These are phyloP conservation scores for Planoprotostelium fungivorum DNA, from an alignment of 78 protist genomes.

Conservation along the genomic window DNA sequence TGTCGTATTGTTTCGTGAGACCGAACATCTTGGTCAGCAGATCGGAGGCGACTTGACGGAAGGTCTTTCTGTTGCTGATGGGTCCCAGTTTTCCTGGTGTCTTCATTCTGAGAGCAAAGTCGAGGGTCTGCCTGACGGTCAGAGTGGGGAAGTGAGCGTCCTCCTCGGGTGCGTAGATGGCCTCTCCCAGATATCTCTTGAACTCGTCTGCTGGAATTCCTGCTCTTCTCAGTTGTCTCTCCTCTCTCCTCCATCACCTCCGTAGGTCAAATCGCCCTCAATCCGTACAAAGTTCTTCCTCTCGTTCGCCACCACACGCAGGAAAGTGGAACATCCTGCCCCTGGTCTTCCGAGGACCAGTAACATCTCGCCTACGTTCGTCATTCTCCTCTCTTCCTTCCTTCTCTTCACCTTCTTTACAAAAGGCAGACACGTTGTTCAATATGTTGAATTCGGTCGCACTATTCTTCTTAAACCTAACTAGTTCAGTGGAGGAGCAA, in stretches of 20 bases:
- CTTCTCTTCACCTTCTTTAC: constrained; percentile 55
- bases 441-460: constrained; percentile 48
- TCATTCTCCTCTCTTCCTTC: too few species aligned
- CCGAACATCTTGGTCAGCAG: constrained; percentile 32
- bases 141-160: constrained; percentile 46
- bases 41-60: constrained; percentile 20
- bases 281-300: constrained; percentile 14
- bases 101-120: constrained; percentile 46
- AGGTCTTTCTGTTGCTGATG: constrained; percentile 24
- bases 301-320: constrained; percentile 36
- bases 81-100: constrained; percentile 21
- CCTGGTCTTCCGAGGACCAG: constrained; percentile 60
- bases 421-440: constrained; percentile 28
- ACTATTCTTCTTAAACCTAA: background rate
- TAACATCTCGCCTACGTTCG: too few species aligned
- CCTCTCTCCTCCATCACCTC: background rate
- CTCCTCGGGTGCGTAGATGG: constrained; percentile 56
- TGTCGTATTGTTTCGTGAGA: constrained; percentile 26
- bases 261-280: constrained; percentile 35
- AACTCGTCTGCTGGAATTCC: constrained; percentile 32
- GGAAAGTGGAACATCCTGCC: constrained; percentile 34
- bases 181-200: constrained; percentile 39
- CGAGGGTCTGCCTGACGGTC: constrained; percentile 44
- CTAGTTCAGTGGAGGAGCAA: background rate
- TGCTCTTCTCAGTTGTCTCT: background rate